These are phyloP conservation scores for Plasmodium vinckei DNA, from an alignment of 169 alveolate genomes.

Conservation along the genomic window DNA sequence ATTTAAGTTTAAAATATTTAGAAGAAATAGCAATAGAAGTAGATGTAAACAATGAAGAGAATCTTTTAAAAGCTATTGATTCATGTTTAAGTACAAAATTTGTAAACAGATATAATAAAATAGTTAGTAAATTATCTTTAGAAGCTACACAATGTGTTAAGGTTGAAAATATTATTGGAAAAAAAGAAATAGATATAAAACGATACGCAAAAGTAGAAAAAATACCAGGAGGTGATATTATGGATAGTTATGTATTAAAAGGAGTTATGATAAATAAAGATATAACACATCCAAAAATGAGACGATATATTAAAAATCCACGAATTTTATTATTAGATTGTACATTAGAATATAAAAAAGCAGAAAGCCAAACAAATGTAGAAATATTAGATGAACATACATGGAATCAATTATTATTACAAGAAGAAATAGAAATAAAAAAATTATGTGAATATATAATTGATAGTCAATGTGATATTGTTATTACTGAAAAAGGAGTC, in stretches of 20 bases:
- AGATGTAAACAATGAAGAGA: constrained; percentile 89
- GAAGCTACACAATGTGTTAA: constrained; percentile 94
- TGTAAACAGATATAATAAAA: constrained; percentile 95
- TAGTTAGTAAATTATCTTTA: constrained; percentile 94
- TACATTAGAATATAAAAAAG: constrained; percentile 99
- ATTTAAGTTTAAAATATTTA: constrained; percentile 90
- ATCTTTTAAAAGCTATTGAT: constrained; percentile 87
- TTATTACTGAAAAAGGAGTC: constrained; percentile 98
- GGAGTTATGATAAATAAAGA: constrained; percentile 98
- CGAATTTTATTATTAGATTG: constrained; percentile 97
- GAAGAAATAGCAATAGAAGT: constrained; percentile 92
- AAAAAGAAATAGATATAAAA: constrained; percentile 95
- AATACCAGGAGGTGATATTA: constrained; percentile 99
- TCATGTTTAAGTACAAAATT: constrained; percentile 95
- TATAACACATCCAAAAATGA: constrained; percentile 98
- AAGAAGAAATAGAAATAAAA: constrained; percentile 97
- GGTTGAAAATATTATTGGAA: constrained; percentile 83
- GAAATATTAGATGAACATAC: constrained; percentile 98
- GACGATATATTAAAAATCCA: constrained; percentile 95
- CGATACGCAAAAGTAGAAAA: constrained; percentile 98
- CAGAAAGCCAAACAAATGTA: constrained; percentile 97
- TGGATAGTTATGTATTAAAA: constrained; percentile 95
- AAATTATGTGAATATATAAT: constrained; percentile 97
- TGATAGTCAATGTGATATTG: constrained; percentile 96
- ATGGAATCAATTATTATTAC: constrained; percentile 94